phyloP scores from a whole-genome alignment of 192 early-diverging fungal genomes.

The Coemansia sp. region DNA sequence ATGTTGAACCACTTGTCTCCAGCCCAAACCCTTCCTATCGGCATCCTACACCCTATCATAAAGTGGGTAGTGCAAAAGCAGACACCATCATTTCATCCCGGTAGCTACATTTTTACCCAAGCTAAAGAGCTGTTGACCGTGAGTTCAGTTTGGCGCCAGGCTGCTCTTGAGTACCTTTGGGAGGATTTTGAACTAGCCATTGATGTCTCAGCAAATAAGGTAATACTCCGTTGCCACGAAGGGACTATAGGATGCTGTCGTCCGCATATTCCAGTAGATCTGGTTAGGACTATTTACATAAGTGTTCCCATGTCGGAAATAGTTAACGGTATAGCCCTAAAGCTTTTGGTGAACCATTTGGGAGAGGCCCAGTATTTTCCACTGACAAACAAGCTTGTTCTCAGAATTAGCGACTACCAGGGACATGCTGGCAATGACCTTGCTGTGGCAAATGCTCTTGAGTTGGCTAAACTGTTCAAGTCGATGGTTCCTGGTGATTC shows the following conservation, averaged over 20 bases:
- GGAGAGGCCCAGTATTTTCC: neutral
- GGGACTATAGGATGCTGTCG: neutral
- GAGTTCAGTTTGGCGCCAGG: neutral
- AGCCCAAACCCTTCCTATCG: neutral
- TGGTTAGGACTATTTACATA: neutral
- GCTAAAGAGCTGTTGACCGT: neutral
- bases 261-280: neutral
- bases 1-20: neutral
- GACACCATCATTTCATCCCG: neutral
- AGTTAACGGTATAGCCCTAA: neutral
- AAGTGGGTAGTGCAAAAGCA: neutral
- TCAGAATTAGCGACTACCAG: neutral
- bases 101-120: too few species aligned
- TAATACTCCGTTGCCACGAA: neutral
- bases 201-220: neutral
- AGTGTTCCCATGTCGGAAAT: neutral
- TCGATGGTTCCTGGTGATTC: neutral
- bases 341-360: neutral
- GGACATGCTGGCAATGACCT: neutral
- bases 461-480: neutral
- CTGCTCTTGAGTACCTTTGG: neutral
- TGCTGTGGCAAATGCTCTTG: neutral
- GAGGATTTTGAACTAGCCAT: neutral
- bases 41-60: neutral
- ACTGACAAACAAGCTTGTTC: neutral